phyloP scores from a whole-genome alignment of 2,329 filamentous ascomycete genomes.

The Colletotrichum graminicola region DNA sequence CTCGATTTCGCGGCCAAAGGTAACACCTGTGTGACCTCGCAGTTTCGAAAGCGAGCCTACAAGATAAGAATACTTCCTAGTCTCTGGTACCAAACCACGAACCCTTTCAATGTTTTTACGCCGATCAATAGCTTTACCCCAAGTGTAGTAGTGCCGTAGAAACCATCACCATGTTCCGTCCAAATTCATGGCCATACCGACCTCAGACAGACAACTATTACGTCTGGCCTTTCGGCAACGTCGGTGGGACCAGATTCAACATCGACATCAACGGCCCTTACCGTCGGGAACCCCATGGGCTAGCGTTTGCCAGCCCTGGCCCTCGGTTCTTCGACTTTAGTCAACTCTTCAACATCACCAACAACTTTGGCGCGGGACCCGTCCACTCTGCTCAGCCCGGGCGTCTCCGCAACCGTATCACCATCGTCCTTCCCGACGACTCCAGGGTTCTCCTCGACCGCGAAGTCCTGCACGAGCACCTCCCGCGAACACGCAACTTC shows the following conservation, averaged over 20 bases:
- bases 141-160: accelerated
- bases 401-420: conserved; percentile 32
- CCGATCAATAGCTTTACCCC: not conserved
- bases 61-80: not conserved
- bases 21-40: not conserved
- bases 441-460: conserved; percentile 28
- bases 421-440: conserved; percentile 34
- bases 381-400: not conserved
- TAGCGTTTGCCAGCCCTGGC: not conserved
- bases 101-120: not conserved
- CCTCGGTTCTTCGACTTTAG: conserved; percentile 21
- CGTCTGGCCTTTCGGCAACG: conserved; percentile 11
- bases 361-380: not conserved
- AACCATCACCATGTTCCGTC: conserved; percentile 21
- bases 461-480: conserved; percentile 29
- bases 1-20: not conserved
- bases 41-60: not conserved
- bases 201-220: conserved; percentile 3
- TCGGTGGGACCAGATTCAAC: conserved; percentile 27
- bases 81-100: not conserved
- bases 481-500: conserved; percentile 36
- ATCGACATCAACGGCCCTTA: conserved; percentile 28
- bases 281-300: not conserved
- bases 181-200: conserved; percentile 13
- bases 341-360: conserved; percentile 27